A percentile compares a stretch with the other conserved stretches of the same genome.
These are phyloP conservation scores for Phlebiopsis gigantea DNA, from an alignment of 768 basidiomycete genomes.

Conservation along the genomic window DNA sequence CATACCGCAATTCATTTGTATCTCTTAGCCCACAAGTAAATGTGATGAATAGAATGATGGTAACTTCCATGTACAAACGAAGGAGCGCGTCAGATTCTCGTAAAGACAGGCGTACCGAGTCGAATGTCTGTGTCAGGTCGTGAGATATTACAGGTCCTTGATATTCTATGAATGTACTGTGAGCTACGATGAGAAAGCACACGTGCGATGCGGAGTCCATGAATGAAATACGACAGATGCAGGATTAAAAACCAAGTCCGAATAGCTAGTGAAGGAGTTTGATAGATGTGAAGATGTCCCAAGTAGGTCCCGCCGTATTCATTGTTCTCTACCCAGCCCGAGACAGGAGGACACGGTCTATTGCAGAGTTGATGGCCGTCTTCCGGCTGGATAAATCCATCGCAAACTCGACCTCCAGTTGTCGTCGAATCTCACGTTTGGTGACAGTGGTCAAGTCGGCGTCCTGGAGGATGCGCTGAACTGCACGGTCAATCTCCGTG, in stretches of 20 bases:
- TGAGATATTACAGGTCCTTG: slow-evolving; percentile 11
- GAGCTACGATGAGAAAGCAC: slow-evolving; percentile 10
- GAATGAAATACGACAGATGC: slow-evolving; percentile 11
- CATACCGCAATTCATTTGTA: neutral
- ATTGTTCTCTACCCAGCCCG: slow-evolving; percentile 29
- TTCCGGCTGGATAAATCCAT: slow-evolving; percentile 72
- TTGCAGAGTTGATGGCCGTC: slow-evolving; percentile 68
- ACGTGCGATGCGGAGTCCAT: slow-evolving; percentile 12
- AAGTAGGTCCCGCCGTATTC: neutral
- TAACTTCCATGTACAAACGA: neutral
- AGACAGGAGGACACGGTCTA: slow-evolving; percentile 63
- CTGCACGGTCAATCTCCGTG: slow-evolving; percentile 66
- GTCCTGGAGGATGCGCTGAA: slow-evolving; percentile 64
- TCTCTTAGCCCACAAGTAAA: neutral
- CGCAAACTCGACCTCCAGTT: slow-evolving; percentile 78
- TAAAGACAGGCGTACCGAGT: neutral
- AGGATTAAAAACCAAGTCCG: too few species aligned
- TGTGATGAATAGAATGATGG: slow-evolving; percentile 1
- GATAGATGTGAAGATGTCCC: neutral
- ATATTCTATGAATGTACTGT: slow-evolving; percentile 11
- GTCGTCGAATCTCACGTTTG: slow-evolving; percentile 83
- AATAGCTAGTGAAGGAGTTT: slow-evolving; percentile 6
- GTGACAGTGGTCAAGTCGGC: slow-evolving; percentile 90
- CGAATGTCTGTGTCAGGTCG: neutral
- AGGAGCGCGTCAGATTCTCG: neutral